A percentile compares a stretch with the other conserved stretches of the same genome.
Evolutionary conservation across 2,329 filamentous ascomycete genomes (phyloP).

Genomic region (Pezicula radicicola): DNA sequence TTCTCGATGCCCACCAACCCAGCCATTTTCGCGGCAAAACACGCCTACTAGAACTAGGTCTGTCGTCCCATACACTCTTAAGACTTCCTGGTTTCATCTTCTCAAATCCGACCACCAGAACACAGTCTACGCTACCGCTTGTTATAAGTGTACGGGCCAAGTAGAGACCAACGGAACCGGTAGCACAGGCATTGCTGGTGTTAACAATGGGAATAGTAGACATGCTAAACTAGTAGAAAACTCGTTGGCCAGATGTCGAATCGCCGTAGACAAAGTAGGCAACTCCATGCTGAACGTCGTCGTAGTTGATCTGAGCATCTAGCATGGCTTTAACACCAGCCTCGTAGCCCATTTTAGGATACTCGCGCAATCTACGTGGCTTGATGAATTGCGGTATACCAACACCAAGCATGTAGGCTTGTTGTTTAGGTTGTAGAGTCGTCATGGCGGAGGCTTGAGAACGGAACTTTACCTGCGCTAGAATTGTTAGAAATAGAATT

Average conservation of each 20-base stretch:
- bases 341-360: slow-evolving; percentile 28
- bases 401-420: slow-evolving; percentile 21
- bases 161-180: slow-evolving; percentile 19
- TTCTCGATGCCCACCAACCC: slow-evolving; percentile 9
- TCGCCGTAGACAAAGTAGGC: slow-evolving; percentile 19
- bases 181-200: slow-evolving; percentile 23
- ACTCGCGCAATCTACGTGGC: slow-evolving; percentile 28
- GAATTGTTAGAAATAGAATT: no score
- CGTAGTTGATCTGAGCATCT: slow-evolving; percentile 87
- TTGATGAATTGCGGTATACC: slow-evolving; percentile 26
- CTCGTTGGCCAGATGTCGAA: slow-evolving; percentile 20
- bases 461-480: no score
- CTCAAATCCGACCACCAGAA: slow-evolving; percentile 24
- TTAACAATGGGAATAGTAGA: slow-evolving; percentile 24
- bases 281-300: slow-evolving; percentile 68
- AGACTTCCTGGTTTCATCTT: slow-evolving; percentile 21
- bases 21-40: background rate
- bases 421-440: no score
- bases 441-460: no score
- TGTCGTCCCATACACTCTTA: slow-evolving; percentile 12
- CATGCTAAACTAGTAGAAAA: slow-evolving; percentile 26
- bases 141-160: slow-evolving; percentile 16
- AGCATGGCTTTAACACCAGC: slow-evolving; percentile 65
- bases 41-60: slow-evolving; percentile 10
- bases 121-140: slow-evolving; percentile 17